Evolutionary conservation across 1,139 yeast species (phyloP), one percentile per base, ranked within the genome.

Genomic region (Candida sp.): DNA sequence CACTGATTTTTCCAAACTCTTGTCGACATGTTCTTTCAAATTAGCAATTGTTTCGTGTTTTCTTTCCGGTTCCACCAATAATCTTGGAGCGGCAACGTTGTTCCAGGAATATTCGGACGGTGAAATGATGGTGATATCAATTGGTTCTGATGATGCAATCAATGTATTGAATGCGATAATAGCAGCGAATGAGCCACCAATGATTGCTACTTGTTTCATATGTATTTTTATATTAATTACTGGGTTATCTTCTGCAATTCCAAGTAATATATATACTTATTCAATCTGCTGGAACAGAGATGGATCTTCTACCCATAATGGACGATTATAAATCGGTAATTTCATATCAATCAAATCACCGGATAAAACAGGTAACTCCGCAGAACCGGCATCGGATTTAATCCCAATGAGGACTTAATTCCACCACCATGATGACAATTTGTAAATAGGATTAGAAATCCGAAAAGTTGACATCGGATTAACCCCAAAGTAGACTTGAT

Each of bases 161-260:
- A 60, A 39, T 1, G 51, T 45, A 23, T 57, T 58, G 5, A 62
- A 60, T 4, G 70, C 68, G 5, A 40, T 33, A 11, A 58, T 47
- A 3, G 62, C 74, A 5, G 68, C 70, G 44, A 52, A 67, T 2
- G 71, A 68, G 3, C 65, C 71, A 7, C 74, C 74, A 21, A 69
- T 50, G 11, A 69, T 60, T 3, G 65, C 61, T 21, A 66, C 49
- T 33, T 47, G 38, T 33, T 49, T 50, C 29, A 25, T 25, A 15
- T 15, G 7, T 25, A 11, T 25, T 7, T 15, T 15, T 15, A 15
- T 15, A 15, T 15, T 15, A 15, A 15, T 15, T 15, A 15, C 19
- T 15, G 19, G 19, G 19, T 15, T 15, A 15, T 15, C 19, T 15
- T 15, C 19, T 2, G 19, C 19, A 15, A 15, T 15, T 15, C 19